Evolutionary conservation across 352 stramenopile species (phyloP), one percentile per base, ranked within the genome.

Genomic region (Pythium sukuiense): DNA sequence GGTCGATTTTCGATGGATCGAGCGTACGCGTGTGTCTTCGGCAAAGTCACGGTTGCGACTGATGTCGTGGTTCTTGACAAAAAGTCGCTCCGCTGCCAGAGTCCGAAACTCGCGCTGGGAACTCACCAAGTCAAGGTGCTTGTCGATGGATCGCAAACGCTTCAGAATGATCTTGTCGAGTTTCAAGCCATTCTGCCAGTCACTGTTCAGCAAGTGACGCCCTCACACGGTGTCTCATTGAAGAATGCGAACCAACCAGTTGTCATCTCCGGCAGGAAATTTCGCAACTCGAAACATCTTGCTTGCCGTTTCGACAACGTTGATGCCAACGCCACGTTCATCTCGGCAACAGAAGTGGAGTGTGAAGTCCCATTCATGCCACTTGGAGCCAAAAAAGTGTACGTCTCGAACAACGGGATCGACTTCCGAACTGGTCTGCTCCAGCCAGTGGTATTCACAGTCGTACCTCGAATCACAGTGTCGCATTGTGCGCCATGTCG

Each of bases 341-440:
- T 90, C 46, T 88, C 83, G 0, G 43, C 72, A 29, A 71, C 49
- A 1, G 29, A 72, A 62, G 66, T 92, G 13, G 81, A 90, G 20
- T 92, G 83, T 24, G 52, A 76, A 0, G 70, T 89, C 14, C 83
- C 83, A 27, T 85, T 79, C 45, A 79, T 76, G 33, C 58, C 61
- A 1, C 45, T 80, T 3, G 83, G 83, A 18, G 46, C 32, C 7
- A 85, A 81, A 35, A 54, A 45, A 12, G 65, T 92, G 11, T 71
- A 63, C 26, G 55, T 90, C 24, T 73, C 83, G 0, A 90, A 88
- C 59, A 90, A 92, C 37, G 81, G 83, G 5, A 27, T 75, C 3
- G 80, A 92, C 32, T 90, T 81, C 54, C 52, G 55, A 18, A 62
- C 57, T 0, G 61, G 57, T 35, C 49, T 46, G 4, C 18, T 54